Evolutionary conservation across 257 asterid species (phyloP), one percentile per base, ranked within the genome.

Genomic region (Petunia axillaris): DNA sequence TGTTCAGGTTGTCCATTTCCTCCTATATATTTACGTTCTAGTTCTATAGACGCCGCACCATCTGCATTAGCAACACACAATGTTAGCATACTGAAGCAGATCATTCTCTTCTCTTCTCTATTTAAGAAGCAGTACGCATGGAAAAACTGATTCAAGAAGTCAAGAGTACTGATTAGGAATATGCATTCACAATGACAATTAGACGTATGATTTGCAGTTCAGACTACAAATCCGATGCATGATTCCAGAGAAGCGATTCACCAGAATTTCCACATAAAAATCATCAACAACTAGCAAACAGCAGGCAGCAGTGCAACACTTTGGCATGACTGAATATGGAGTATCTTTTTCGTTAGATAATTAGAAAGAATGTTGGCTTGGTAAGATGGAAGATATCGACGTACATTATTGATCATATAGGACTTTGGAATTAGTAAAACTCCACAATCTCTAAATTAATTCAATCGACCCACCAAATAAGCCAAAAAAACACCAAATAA

Each of bases 21-120:
- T 77, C 87, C 89, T 3, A 94, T 93, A 84, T 96, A 96, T 87
- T 96, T 96, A 53, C 97, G 98, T 77, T 84, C 93, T 78, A 96
- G 82, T 84, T 94, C 98, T 79, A 96, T 89, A 82, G 93, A 92
- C 54, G 90, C 97, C 10, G 95, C 95, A 80, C 96, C 98, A 86
- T 94, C 99, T 94, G 91, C 78, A 81, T 71, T 48, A 71, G 60
- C 60, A 71, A 71, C 77, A 48, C 25, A 25, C 35, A 46, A 71
- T 9, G 60, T 71, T 48, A 71, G 77, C 43, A 41, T 70, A 5
- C 58, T 71, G 14, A 71, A 71, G 60, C 77, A 71, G 60, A 48
- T 25, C 41, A 71, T 48, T 71, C 43, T 71, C 43, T 68, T 43
- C 35, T 8, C 57, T 44, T 68, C 76, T 68, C 39, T 68, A 50